Conservation (phyloP, 805 yeast species). For the Candida boleticola region DNA sequence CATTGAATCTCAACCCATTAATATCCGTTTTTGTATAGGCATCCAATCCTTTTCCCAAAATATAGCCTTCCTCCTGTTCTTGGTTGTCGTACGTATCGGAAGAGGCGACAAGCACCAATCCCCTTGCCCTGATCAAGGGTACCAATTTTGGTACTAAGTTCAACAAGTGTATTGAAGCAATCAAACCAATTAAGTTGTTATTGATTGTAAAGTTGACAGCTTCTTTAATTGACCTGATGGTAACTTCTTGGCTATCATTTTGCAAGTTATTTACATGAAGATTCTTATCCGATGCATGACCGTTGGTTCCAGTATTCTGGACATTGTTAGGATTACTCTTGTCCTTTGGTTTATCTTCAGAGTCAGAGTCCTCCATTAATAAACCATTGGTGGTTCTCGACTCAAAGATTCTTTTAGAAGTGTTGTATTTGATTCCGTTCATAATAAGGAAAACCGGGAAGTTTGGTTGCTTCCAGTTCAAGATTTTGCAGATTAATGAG, state of each 20-base stretch:
- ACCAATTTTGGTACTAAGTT: conserved; percentile 72
- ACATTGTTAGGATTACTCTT: not conserved
- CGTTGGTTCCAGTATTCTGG: not conserved
- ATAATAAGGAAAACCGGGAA: conserved; percentile 89
- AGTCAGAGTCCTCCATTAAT: conserved; percentile 22
- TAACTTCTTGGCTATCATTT: conserved; percentile 34
- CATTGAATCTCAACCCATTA: conserved; percentile 67
- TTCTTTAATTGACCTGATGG: conserved; percentile 71
- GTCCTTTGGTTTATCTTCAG: not conserved
- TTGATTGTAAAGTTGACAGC: conserved; percentile 76
- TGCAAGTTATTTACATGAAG: conserved; percentile 11
- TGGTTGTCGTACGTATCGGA: conserved; percentile 31
- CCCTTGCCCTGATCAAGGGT: conserved; percentile 73
- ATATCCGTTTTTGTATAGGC: conserved; percentile 44
- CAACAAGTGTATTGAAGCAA: conserved; percentile 70
- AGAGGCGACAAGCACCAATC: conserved; percentile 78
- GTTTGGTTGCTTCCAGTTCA: conserved; percentile 98
- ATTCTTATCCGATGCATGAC: not conserved
- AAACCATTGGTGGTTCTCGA: conserved; percentile 41
- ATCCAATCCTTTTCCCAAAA: conserved; percentile 31
- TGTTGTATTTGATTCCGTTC: conserved; percentile 54
- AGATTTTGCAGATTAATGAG: conserved; percentile 85
- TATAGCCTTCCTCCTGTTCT: conserved; percentile 18
- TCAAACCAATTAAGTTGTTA: conserved; percentile 83
- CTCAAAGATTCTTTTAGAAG: conserved; percentile 28